Evolutionary conservation across 1,284 basidiomycete species (phyloP).

Genomic region (Xerocomus nothofagi): DNA sequence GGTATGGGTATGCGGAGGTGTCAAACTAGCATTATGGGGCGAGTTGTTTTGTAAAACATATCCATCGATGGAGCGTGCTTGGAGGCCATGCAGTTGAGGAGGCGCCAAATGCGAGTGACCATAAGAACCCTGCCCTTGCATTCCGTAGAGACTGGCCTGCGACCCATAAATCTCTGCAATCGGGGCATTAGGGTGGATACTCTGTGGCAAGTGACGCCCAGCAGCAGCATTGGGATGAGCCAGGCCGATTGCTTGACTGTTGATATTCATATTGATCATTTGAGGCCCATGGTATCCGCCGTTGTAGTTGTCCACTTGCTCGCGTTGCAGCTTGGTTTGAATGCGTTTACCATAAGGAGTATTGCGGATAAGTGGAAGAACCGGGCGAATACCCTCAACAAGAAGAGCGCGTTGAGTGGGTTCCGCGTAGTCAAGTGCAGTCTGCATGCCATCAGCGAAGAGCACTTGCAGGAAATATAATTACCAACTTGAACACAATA

Average conservation of each 20-base stretch:
- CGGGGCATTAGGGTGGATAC: slow-evolving; percentile 53
- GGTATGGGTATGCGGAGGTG: slow-evolving; percentile 54
- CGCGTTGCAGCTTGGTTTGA: slow-evolving; percentile 94
- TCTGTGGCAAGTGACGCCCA: slow-evolving; percentile 57
- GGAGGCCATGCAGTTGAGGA: slow-evolving; percentile 57
- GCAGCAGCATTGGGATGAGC: slow-evolving; percentile 38
- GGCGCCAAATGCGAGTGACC: slow-evolving; percentile 42
- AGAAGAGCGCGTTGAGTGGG: slow-evolving; percentile 81
- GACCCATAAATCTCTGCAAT: slow-evolving; percentile 69
- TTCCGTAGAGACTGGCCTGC: slow-evolving; percentile 59
- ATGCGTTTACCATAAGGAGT: slow-evolving; percentile 98
- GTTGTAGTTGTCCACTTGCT: slow-evolving; percentile 75
- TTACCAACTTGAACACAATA: slow-evolving; percentile 81
- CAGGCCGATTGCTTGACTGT: slow-evolving; percentile 54
- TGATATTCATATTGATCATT: slow-evolving; percentile 57
- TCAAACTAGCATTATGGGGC: slow-evolving; percentile 58
- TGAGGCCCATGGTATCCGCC: slow-evolving; percentile 59
- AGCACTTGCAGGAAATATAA: neutral
- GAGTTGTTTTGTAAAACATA: slow-evolving; percentile 75
- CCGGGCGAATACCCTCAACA: slow-evolving; percentile 95
- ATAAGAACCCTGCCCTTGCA: slow-evolving; percentile 50
- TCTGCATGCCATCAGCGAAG: slow-evolving; percentile 48
- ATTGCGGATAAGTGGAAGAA: slow-evolving; percentile 92
- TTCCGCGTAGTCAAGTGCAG: slow-evolving; percentile 94
- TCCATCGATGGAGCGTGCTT: slow-evolving; percentile 70